Evolutionary conservation across 441 rosid genomes (phyloP), one percentile per base, ranked within the genome.

Genomic region (Mallotus repandus): DNA sequence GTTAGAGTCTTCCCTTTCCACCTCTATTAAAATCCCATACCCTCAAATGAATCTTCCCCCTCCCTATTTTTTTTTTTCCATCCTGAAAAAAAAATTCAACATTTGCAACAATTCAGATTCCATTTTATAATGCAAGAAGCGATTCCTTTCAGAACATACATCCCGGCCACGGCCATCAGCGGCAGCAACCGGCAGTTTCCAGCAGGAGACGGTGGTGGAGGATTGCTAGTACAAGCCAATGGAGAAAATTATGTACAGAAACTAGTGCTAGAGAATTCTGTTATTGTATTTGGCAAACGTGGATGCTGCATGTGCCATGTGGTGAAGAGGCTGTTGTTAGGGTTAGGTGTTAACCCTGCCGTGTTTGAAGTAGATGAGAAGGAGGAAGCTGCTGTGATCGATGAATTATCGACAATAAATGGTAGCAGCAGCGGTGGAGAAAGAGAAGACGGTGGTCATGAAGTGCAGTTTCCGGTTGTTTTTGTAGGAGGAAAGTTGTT

Each of bases 231-330:
- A 5, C 19, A 11, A 19, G 6, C 32, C 11, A 62, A n/a, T 22
- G 69, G 63, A 4, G 69, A 22, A 38, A 71, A 45, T 12, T 59
- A 69, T 45, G 81, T 88, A 18, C 38, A 63, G 55, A 77, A 71
- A 66, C 58, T 83, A 81, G 93, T 91, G 73, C 62, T 61, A 10
- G 93, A 88, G 80, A 93, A 87, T 81, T 88, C 98, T 4, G 89
- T 91, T 77, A 76, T 86, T 0, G 93, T 91, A 71, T 74, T 91
- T 22, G 97, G 96, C 18, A 78, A 79, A 71, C 87, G 84, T 2
- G 97, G 94, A 6, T 93, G 98, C 46, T 93, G 97, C 77, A 90
- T 93, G 98, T 83, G 92, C 65, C 94, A 83, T 53, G 98, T 93
- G 8, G 89, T 89, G 77, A 88, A 76, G 76, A 83, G 77, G 77